Conservation (phyloP, 306 rosid species). For the Luffa aegyptiaca region DNA sequence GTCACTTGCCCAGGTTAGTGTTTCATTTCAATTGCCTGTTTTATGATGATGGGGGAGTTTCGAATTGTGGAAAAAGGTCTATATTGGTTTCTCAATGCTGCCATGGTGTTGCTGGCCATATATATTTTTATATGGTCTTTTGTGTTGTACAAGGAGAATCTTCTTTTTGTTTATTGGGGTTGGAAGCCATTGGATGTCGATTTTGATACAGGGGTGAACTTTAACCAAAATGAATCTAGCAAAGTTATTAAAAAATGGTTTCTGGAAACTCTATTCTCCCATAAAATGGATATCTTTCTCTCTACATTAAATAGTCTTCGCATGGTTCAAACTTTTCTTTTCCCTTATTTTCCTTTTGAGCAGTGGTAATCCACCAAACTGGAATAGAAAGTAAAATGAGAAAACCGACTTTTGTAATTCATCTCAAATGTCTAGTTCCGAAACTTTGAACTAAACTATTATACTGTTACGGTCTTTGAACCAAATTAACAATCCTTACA, state of each 20-base stretch:
- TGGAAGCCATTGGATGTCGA: neutral
- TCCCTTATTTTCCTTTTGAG: neutral
- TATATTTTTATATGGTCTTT: slow-evolving; percentile 10
- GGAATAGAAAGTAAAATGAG: neutral
- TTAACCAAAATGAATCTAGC: neutral
- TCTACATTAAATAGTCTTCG: neutral
- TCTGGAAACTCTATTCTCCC: neutral
- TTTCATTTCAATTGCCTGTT: neutral
- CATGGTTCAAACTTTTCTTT: neutral
- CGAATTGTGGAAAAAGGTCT: slow-evolving; percentile 3
- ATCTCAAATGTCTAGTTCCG: neutral
- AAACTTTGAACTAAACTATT: neutral
- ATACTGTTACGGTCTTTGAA: neutral
- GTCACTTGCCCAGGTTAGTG: slow-evolving; percentile 50
- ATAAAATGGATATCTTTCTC: neutral
- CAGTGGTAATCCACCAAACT: neutral
- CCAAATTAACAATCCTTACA: neutral
- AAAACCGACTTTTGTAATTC: neutral
- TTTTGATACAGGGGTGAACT: neutral
- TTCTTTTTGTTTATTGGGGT: neutral
- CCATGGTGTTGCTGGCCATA: neutral
- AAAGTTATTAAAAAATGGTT: neutral
- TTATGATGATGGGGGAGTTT: slow-evolving; percentile 4
- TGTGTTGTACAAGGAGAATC: slow-evolving; percentile 3
- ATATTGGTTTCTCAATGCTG: neutral